Evolutionary conservation across 495 filamentous ascomycete genomes (phyloP), one percentile per base, ranked within the genome.

Genomic region (Rhypophila decipiens): DNA sequence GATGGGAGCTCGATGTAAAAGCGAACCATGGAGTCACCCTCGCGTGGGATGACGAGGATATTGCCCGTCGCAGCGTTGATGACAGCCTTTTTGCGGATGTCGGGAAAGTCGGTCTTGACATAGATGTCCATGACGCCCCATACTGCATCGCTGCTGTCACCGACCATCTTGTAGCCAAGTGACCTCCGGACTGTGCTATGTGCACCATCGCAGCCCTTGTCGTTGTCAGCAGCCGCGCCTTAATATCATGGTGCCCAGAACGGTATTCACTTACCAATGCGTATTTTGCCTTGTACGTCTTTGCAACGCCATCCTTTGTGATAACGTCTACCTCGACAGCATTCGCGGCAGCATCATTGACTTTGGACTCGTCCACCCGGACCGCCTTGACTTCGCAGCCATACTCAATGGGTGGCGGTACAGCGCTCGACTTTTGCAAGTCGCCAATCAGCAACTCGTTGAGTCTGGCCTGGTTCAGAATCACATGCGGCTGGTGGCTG

Each of bases 91-190:
- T 77, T 79, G 41, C 83, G 72, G 50, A 86, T 78, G 51, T 86
- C 82, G 4, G 88, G 89, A 65, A 91, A 95, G 55, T 82, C 66
- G 1, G 88, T 91, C 4, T 68, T 71, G 4, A 85, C 82, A 24
- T 85, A 77, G 49, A 87, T 73, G 50, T 95, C 89, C 81, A 93
- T 85, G 12, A 94, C 88, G 49, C 89, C 88, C 74, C 74, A 72
- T 33, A 70, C 60, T 24, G 82, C 72, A 61, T 91, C 85, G 24
- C 71, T 83, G 54, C 73, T 82, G 57, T 94, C 86, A 15, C 87
- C 88, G 3, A 84, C 53, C 81, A 94, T 84, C 33, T 73, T 71
- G 58, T 78, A 80, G 2, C 84, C 84, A 18, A 94, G 75, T 0
- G 77, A 74, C 51, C 73, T 77, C 33, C 88, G 77, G 19, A 89